Percentiles rank a stretch among this genome's conserved stretches.
Evolutionary conservation across 345 rosid species (phyloP).

Genomic region (Bruguiera sexangula): DNA sequence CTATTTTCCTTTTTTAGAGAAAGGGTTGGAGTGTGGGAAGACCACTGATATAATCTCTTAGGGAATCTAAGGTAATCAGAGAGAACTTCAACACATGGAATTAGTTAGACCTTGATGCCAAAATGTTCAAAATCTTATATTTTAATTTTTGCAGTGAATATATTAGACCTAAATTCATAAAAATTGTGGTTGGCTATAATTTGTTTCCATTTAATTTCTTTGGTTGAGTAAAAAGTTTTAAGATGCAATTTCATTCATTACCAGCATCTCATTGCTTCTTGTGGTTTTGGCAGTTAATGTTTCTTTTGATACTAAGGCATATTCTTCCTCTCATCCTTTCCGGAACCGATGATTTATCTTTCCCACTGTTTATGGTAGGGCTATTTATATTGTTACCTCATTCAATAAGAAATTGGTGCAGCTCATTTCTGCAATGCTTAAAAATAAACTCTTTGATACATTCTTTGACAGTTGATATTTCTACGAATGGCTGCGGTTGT

Average conservation of each 20-base stretch:
- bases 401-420: constrained; percentile 1
- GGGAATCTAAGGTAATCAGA: too few relatives aligned
- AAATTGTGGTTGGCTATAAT: too few relatives aligned
- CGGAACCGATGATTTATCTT: constrained; percentile 40
- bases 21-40: too few relatives aligned
- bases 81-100: too few relatives aligned
- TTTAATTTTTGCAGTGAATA: too few relatives aligned
- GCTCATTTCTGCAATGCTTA: background rate
- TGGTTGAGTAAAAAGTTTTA: background rate
- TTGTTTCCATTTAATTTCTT: too few relatives aligned
- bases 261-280: background rate
- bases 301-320: constrained; percentile 72
- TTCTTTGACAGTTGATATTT: constrained; percentile 44
- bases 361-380: constrained; percentile 56
- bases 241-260: background rate
- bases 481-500: constrained; percentile 55
- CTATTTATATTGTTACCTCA: background rate
- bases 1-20: too few relatives aligned
- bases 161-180: too few relatives aligned
- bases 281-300: constrained; percentile 64
- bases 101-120: too few relatives aligned
- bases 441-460: background rate
- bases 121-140: too few relatives aligned
- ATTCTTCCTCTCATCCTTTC: constrained; percentile 60
- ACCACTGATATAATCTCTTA: too few relatives aligned